Evolutionary conservation across 2,329 filamentous ascomycete species (phyloP), one percentile per base, ranked within the genome.

Genomic region (Drechmeria coniospora): DNA sequence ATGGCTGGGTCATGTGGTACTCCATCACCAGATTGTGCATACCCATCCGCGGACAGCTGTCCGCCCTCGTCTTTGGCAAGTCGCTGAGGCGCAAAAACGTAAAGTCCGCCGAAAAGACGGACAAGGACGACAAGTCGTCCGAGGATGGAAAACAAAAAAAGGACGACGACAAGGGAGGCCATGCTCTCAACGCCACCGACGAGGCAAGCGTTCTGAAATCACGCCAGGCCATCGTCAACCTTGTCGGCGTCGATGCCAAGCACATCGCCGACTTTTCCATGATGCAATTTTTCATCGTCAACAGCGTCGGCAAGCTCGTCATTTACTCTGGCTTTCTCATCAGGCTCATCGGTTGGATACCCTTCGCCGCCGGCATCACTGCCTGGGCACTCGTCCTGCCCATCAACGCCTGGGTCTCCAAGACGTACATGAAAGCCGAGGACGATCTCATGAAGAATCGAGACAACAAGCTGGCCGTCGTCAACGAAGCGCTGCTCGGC

Each of bases 41-140:
- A 15, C 75, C 78, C 0, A 56, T 86, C 11, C 70, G 77, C 28
- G 65, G 72, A 16, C 74, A 84, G 40, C 54, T 90, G 2, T 72
- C 76, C 2, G 66, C 77, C 1, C 59, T 83, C 6, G 67, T 87
- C 11, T 87, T 86, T 40, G 68, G 75, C 33, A 90, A 90, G 47
- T 68, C 78, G 0, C 71, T 84, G 61, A 65, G 75, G 23, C 67
- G 75, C 26, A 87, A 87, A 46, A 80, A 86, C 46, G 69, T 80
- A 22, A 82, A 83, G 45, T 65, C 69, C 8, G 60, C 67, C 4
- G 59, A 57, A 20, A 72, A 66, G 41, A 41, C 49, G 8, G 46
- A 48, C 12, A 50, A 60, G 48, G 24, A 45, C n/a, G 42, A 14
- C n/a, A 9, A 12, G 41, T 16, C 28, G 21, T 15, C 39, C 21